Conservation (phyloP, 148 eudicot genomes). For the Nyssa sinensis region DNA sequence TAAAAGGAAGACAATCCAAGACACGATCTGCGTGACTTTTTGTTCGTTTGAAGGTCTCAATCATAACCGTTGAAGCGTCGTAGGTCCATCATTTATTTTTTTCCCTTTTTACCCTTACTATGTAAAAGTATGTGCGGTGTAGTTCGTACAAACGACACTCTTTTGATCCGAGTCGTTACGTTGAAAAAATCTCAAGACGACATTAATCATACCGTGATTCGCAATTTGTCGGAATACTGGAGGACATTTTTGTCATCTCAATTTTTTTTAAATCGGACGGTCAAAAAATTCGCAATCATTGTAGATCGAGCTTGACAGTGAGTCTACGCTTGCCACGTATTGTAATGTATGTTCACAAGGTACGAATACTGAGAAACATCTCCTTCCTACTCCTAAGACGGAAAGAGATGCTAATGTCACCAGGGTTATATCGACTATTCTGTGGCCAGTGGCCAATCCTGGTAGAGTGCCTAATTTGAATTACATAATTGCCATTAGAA, state of each 20-base stretch:
- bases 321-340: neutral
- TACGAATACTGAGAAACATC: too few species aligned
- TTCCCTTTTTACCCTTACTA: neutral
- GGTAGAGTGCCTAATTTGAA: too few species aligned
- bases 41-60: neutral
- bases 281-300: neutral
- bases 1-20: neutral
- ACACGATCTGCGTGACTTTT: neutral
- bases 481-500: neutral
- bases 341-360: neutral
- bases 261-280: neutral
- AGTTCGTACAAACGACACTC: neutral
- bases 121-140: neutral
- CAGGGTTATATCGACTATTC: too few species aligned
- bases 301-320: too few species aligned
- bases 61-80: slow-evolving; percentile 8
- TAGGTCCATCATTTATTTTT: neutral
- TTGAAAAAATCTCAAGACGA: neutral
- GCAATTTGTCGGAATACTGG: neutral
- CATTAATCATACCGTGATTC: neutral
- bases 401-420: too few species aligned
- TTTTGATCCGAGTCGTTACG: neutral
- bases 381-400: neutral
- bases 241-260: neutral
- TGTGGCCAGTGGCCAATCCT: too few species aligned